Base-by-base conservation (phyloP, 208 protist genomes). In the Acanthamoeba rhysodes region DNA sequence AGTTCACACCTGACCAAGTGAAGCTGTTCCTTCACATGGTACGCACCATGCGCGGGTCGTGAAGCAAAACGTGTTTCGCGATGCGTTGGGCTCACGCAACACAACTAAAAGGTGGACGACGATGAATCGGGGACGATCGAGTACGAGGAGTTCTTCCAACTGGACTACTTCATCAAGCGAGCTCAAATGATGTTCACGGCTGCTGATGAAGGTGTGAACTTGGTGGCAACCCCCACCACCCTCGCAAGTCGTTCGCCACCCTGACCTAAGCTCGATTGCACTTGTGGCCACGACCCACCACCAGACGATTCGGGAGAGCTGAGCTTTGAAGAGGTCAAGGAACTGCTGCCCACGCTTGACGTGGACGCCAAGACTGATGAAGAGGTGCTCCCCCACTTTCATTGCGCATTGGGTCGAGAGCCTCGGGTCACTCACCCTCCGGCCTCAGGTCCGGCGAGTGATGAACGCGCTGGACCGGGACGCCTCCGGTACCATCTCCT, bases 11-110 rank as follows among this genome's bases (percentile, higher is more conserved):
- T 5, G 32, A 34, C 68, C 68, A 76, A 45, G 68, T 76, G 29
- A 76, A 76, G 68, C 68, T 76, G 68, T 76, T 76, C 68, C 68
- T 76, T 2, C 68, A 76, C 68, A 76, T 76, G 68, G 68, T 76
- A 18, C 27, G 53, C 6, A 12, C 9, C 53, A 57, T 9, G 16
- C 53, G n/a, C n/a, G n/a, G n/a, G n/a, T n/a, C n/a, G n/a, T n/a
- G n/a, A n/a, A n/a, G n/a, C n/a, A n/a, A n/a, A n/a, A n/a, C n/a
- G n/a, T n/a, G n/a, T n/a, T n/a, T n/a, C n/a, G n/a, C n/a, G n/a
- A n/a, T n/a, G n/a, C n/a, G n/a, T n/a, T n/a, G n/a, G n/a, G n/a
- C n/a, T n/a, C n/a, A n/a, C n/a, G n/a, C n/a, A n/a, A n/a, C n/a
- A n/a, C n/a, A n/a, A n/a, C n/a, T n/a, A n/a, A n/a, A n/a, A n/a